Evolutionary conservation across 768 basidiomycete genomes (phyloP).

Genomic region (Tylopilus felleus): DNA sequence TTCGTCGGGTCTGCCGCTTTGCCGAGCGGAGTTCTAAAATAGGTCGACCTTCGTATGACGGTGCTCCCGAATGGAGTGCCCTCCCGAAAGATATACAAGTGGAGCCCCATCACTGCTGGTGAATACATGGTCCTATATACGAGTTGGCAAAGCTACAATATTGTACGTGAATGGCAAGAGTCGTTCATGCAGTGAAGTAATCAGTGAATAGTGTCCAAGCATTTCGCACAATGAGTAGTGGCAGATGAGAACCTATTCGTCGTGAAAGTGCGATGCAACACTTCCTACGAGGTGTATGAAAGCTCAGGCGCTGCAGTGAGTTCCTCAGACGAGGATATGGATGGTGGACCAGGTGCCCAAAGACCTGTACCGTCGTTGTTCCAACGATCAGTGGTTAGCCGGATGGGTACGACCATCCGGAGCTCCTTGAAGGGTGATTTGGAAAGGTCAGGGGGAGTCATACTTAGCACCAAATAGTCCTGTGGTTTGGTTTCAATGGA

Average conservation of each 20-base stretch:
- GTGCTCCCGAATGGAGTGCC: too few species aligned
- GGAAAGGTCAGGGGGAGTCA: constrained; percentile 53
- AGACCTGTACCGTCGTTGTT: constrained; percentile 33
- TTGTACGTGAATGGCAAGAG: background rate
- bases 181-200: background rate
- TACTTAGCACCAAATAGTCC: constrained; percentile 65
- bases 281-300: background rate
- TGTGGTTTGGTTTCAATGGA: constrained; percentile 24
- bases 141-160: background rate
- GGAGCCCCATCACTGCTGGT: constrained; percentile 14
- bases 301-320: constrained; percentile 11
- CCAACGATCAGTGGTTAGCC: constrained; percentile 63
- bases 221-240: background rate
- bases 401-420: constrained; percentile 60
- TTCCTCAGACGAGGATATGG: constrained; percentile 27
- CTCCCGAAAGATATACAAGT: too few species aligned
- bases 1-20: too few species aligned
- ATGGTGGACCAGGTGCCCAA: constrained; percentile 9
- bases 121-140: background rate
- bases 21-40: too few species aligned
- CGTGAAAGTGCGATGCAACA: background rate
- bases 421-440: constrained; percentile 58
- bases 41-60: too few species aligned
- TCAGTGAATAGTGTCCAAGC: background rate
- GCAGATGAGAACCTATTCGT: background rate